phyloP scores from a whole-genome alignment of 1,139 yeast species.

The Sugiyamaella paludigena region DNA sequence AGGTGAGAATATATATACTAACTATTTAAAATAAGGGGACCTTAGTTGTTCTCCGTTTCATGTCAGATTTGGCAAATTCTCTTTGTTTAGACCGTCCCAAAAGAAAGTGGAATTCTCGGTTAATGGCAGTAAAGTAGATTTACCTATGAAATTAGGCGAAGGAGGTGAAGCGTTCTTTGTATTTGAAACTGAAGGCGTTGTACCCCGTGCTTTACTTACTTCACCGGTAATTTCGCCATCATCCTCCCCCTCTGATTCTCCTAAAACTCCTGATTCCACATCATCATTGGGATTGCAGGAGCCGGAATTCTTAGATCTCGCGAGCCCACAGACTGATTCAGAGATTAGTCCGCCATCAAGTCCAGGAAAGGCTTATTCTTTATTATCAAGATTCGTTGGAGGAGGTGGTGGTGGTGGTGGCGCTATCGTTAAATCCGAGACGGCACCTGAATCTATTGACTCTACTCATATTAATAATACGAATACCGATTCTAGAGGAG shows the following conservation, averaged over 20 bases:
- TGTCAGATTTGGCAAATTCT: slow-evolving; percentile 91
- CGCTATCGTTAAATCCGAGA: background rate
- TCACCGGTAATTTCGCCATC: slow-evolving; percentile 89
- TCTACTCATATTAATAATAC: background rate
- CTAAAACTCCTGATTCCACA: slow-evolving; percentile 20
- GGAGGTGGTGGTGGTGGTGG: slow-evolving; percentile 3
- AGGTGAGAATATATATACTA: background rate
- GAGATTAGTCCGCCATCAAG: slow-evolving; percentile 11
- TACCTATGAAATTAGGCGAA: slow-evolving; percentile 95
- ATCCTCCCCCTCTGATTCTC: slow-evolving; percentile 57
- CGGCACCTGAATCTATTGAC: background rate
- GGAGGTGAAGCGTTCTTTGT: slow-evolving; percentile 99
- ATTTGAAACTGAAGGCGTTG: slow-evolving; percentile 73
- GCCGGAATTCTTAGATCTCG: slow-evolving; percentile 54
- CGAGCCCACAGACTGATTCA: slow-evolving; percentile 11
- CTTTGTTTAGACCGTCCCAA: slow-evolving; percentile 90
- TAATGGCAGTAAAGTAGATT: slow-evolving; percentile 73
- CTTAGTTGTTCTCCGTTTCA: slow-evolving; percentile 95
- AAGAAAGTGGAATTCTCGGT: slow-evolving; percentile 88
- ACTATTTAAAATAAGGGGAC: slow-evolving; percentile 45
- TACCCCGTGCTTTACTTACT: slow-evolving; percentile 77
- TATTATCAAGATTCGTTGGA: slow-evolving; percentile 8
- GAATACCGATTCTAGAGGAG: slow-evolving; percentile 1
- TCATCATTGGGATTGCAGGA: slow-evolving; percentile 41
- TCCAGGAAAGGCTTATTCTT: slow-evolving; percentile 10